These are phyloP conservation scores for Aureobasidium sp. DNA, from an alignment of 2,329 filamentous ascomycete species.

Conservation along the genomic window DNA sequence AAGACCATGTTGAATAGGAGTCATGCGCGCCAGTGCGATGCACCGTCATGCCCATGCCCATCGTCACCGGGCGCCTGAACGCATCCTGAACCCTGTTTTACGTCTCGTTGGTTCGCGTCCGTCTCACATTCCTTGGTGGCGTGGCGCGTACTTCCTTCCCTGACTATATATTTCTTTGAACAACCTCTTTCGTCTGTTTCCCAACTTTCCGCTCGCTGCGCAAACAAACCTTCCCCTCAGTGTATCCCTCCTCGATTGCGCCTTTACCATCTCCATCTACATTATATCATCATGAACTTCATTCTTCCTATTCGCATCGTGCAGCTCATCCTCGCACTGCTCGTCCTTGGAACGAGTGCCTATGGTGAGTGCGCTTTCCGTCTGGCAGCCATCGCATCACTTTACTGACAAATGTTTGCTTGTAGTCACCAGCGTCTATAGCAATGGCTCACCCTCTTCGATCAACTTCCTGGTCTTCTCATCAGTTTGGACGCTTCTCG, in stretches of 20 bases:
- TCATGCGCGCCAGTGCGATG: background rate
- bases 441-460: conserved; percentile 41
- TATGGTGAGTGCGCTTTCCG: conserved; percentile 49
- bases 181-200: background rate
- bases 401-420: background rate
- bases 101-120: background rate
- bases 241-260: background rate
- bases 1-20: background rate
- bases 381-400: background rate
- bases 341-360: conserved; percentile 65
- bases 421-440: conserved; percentile 40
- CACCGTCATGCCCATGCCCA: background rate
- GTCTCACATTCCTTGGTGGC: conserved; percentile 9
- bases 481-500: conserved; percentile 65
- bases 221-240: background rate
- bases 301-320: conserved; percentile 46
- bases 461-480: conserved; percentile 76
- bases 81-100: conserved; percentile 8
- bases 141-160: conserved; percentile 1
- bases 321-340: conserved; percentile 60
- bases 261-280: background rate
- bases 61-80: background rate
- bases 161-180: conserved; percentile 7
- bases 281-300: conserved; percentile 6
- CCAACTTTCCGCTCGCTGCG: background rate